These are phyloP conservation scores for Coniferiporia sulphurascens DNA, from an alignment of 1,284 basidiomycete genomes.

Conservation along the genomic window DNA sequence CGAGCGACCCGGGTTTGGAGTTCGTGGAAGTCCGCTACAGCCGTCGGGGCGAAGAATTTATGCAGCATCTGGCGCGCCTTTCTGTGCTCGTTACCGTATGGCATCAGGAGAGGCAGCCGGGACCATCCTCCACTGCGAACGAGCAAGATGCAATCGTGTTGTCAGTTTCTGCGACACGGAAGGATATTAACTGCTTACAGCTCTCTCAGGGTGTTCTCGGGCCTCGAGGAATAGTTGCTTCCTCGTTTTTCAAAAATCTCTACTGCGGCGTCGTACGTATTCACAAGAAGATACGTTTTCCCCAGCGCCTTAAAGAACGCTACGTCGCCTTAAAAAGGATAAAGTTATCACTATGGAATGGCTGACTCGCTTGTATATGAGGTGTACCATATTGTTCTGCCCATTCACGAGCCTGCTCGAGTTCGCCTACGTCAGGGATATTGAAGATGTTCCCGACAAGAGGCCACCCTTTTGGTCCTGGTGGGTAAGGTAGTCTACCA, in stretches of 20 bases:
- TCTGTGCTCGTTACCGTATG: conserved; percentile 1
- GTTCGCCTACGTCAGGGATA: conserved; percentile 35
- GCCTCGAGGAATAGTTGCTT: conserved; percentile 9
- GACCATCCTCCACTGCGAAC: conserved; percentile 1
- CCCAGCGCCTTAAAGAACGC: conserved; percentile 9
- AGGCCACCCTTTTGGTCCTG: conserved; percentile 38
- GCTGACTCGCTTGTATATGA: background rate
- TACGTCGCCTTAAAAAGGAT: background rate
- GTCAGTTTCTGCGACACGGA: background rate
- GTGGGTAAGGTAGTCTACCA: background rate
- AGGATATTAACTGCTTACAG: conserved; percentile 2
- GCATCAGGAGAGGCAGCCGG: conserved; percentile 3
- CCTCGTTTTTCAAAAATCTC: conserved; percentile 15
- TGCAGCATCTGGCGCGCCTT: conserved; percentile 8
- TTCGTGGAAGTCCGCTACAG: conserved; percentile 1
- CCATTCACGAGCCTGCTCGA: conserved; percentile 40
- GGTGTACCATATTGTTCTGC: conserved; percentile 34
- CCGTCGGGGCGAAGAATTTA: conserved; percentile 4
- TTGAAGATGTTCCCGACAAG: conserved; percentile 40
- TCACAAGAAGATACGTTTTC: conserved; percentile 6
- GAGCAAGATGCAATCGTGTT: background rate
- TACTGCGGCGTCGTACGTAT: conserved; percentile 10
- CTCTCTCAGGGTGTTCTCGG: conserved; percentile 3
- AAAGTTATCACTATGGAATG: background rate
- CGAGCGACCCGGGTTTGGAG: background rate